Evolutionary conservation across 345 rosid genomes (phyloP).

Genomic region (Balakata baccata): DNA sequence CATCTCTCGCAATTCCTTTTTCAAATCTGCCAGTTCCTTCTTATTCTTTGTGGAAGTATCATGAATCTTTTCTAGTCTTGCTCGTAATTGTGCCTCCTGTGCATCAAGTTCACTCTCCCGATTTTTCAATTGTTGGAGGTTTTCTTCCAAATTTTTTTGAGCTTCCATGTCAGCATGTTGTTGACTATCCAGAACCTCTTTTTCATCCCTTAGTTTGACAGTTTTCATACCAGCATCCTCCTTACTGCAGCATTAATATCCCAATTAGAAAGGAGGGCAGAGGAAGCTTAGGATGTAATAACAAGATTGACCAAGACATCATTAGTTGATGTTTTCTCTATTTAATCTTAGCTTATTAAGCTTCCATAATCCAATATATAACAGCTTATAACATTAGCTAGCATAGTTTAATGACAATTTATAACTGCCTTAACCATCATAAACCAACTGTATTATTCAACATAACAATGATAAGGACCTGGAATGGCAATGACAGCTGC

Average conservation of each 20-base stretch:
- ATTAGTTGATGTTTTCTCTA: background rate
- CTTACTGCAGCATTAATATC: constrained; percentile 55
- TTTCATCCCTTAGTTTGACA: constrained; percentile 81
- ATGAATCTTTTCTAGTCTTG: constrained; percentile 55
- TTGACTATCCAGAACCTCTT: constrained; percentile 92
- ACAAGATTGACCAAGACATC: background rate
- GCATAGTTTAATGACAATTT: too few relatives aligned
- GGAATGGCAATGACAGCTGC: background rate
- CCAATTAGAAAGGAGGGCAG: background rate
- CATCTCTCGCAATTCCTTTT: constrained; percentile 62
- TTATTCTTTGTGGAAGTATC: constrained; percentile 60
- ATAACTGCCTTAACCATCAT: background rate
- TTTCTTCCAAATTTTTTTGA: constrained; percentile 88
- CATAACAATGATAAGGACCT: background rate
- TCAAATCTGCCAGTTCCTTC: constrained; percentile 52
- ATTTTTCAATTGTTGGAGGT: constrained; percentile 76
- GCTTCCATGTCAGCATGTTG: constrained; percentile 89
- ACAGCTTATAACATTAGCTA: background rate
- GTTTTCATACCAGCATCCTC: constrained; percentile 95
- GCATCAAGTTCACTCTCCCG: constrained; percentile 67
- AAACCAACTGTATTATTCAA: background rate
- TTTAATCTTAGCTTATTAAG: background rate
- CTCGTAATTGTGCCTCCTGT: constrained; percentile 73
- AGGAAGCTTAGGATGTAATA: background rate
- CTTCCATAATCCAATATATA: too few relatives aligned